Base-by-base conservation (phyloP, 495 filamentous ascomycete species). In the Xylaria telfairii region DNA sequence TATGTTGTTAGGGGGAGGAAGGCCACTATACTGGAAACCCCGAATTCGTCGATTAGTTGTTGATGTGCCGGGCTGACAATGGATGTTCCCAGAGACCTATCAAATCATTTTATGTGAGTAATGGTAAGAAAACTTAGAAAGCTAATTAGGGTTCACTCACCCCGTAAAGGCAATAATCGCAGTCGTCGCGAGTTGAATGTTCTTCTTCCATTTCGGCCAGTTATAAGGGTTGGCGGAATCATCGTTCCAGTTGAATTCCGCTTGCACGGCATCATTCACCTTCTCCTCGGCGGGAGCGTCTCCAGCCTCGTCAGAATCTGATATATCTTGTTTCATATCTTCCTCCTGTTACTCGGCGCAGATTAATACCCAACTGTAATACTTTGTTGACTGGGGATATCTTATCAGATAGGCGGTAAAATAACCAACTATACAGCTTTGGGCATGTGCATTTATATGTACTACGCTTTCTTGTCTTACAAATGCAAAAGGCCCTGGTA, bases 201-300 rank as follows among this genome's bases (percentile, higher is more conserved):
- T 74, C 66, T 87, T 82, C 72, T 85, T 88, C 73, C 80, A 78
- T 39, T 73, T 68, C 13, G 89, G 77, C 89, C 89, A 91, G 77
- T 90, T 91, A 71, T 83, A 81, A 5, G 89, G 89, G 72, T 90
- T 90, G n/a, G 82, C 78, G 9, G 82, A 81, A 75, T 90, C 88
- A 53, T 87, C 80, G 26, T 86, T 82, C 63, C 86, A 86, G 74
- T 87, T 81, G 81, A 84, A 89, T 73, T 87, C 85, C 39, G 54
- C 44, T 15, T 49, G 15, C 0, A 46, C 26, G 41, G 37, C 28
- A 2, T 42, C 37, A 30, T 26, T 19, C 0, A 1, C 5, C 65
- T 46, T 68, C n/a, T 51, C 42, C 13, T 28, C 24, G 19, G 17
- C 2, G 12, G 8, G n/a, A 17, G 7, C 3, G n/a, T 17, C 30